Percentiles rank a stretch among this genome's conserved stretches.
phyloP scores from a whole-genome alignment of 768 basidiomycete genomes.

The Pilatotrama ljubarskyi region DNA sequence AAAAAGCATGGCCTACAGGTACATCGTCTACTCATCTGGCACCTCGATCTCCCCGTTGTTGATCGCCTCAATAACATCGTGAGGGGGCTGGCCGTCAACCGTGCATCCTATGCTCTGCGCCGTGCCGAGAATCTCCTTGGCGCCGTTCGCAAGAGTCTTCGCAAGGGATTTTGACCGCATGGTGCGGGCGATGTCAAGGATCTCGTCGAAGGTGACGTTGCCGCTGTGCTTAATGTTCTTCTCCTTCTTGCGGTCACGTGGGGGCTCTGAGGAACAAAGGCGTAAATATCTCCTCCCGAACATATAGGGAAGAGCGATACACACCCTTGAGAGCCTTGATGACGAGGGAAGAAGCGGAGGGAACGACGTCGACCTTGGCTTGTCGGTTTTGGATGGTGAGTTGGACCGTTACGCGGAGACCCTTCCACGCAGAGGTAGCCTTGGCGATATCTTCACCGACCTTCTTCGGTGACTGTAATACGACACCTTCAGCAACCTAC shows the following conservation, averaged over 20 bases:
- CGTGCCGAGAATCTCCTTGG: slow-evolving; percentile 98
- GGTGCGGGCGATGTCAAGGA: slow-evolving; percentile 92
- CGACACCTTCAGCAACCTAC: slow-evolving; percentile 17
- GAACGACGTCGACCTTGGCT: slow-evolving; percentile 94
- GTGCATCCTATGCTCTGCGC: slow-evolving; percentile 98
- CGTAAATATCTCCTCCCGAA: too few species aligned
- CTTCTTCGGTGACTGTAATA: slow-evolving; percentile 92
- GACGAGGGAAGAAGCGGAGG: slow-evolving; percentile 95
- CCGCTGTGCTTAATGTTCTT: slow-evolving; percentile 99
- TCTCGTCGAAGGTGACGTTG: slow-evolving; percentile 91
- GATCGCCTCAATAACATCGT: slow-evolving; percentile 90
- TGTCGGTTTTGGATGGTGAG: slow-evolving; percentile 99
- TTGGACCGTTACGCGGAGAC: slow-evolving; percentile 98
- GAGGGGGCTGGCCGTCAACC: slow-evolving; percentile 88
- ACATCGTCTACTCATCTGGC: slow-evolving; percentile 69
- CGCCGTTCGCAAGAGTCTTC: slow-evolving; percentile 84
- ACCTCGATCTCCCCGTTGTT: slow-evolving; percentile 83
- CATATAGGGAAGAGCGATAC: too few species aligned
- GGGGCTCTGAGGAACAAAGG: slow-evolving; percentile 69
- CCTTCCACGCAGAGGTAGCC: slow-evolving; percentile 97
- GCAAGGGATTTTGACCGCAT: slow-evolving; percentile 94
- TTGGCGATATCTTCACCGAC: slow-evolving; percentile 99
- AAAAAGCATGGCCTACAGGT: slow-evolving; percentile 18
- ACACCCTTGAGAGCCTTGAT: slow-evolving; percentile 97
- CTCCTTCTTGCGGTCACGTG: slow-evolving; percentile 99